phyloP scores from a whole-genome alignment of 2,329 filamentous ascomycete species.

The Trichophyton schoenleinii region DNA sequence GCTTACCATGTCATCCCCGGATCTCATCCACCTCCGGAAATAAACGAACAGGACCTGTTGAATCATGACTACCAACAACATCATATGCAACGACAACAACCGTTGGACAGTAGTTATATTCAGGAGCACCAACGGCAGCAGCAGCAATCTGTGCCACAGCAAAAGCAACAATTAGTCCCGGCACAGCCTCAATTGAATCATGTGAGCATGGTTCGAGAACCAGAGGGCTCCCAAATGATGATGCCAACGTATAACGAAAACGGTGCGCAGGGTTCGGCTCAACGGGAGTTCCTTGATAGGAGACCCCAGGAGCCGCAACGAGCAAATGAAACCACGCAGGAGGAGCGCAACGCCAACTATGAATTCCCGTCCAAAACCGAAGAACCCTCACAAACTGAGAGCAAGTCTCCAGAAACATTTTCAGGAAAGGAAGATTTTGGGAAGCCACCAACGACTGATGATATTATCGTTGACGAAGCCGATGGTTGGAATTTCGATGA shows the following conservation, averaged over 20 bases:
- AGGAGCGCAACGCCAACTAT: constrained; percentile 15
- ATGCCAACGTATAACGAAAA: constrained; percentile 34
- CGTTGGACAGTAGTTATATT: constrained; percentile 27
- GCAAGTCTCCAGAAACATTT: constrained; percentile 35
- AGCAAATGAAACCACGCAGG: constrained; percentile 41
- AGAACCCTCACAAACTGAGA: neutral
- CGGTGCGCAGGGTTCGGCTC: constrained; percentile 17
- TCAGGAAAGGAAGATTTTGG: constrained; percentile 22
- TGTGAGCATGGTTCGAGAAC: constrained; percentile 38
- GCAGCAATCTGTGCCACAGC: constrained; percentile 39
- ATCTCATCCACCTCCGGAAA: constrained; percentile 46
- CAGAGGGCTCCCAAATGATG: constrained; percentile 47
- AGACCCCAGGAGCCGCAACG: constrained; percentile 33
- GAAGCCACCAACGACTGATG: neutral
- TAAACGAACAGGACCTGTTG: constrained; percentile 32
- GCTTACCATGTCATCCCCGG: constrained; percentile 56
- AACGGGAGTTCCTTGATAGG: constrained; percentile 31
- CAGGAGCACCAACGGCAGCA: constrained; percentile 50
- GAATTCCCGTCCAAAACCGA: neutral
- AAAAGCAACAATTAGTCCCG: constrained; percentile 22
- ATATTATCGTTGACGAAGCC: constrained; percentile 35
- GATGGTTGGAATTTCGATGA: constrained; percentile 95
- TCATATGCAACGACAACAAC: constrained; percentile 39
- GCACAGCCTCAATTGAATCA: constrained; percentile 39
- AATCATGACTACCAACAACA: constrained; percentile 36